Conservation (phyloP, 768 basidiomycete genomes). For the Xerocomellus amylosporus region DNA sequence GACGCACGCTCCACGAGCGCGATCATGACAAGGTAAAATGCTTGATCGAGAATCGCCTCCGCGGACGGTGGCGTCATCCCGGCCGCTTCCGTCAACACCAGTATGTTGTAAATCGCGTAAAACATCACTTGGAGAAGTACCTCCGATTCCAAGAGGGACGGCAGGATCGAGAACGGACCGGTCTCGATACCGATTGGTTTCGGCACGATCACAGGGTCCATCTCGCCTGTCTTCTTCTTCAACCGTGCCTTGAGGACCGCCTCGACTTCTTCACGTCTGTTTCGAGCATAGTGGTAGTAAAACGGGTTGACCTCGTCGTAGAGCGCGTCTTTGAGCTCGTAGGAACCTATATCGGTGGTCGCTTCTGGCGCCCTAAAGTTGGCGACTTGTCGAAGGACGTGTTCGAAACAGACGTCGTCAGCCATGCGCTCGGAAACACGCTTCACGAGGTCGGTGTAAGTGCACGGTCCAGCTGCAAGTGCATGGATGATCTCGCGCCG, state of each 20-base stretch:
- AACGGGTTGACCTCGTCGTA: slow-evolving; percentile 92
- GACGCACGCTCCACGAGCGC: slow-evolving; percentile 69
- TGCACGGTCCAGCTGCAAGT: slow-evolving; percentile 81
- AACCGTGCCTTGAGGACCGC: slow-evolving; percentile 62
- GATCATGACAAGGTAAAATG: slow-evolving; percentile 82
- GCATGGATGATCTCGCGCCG: slow-evolving; percentile 88
- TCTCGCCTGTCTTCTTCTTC: slow-evolving; percentile 59
- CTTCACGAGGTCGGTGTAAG: slow-evolving; percentile 89
- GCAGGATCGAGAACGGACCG: slow-evolving; percentile 69
- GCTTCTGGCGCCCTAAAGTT: slow-evolving; percentile 79
- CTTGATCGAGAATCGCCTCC: slow-evolving; percentile 89
- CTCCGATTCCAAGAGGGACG: slow-evolving; percentile 63
- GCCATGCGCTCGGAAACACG: slow-evolving; percentile 86
- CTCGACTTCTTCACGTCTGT: slow-evolving; percentile 91
- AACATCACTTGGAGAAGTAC: slow-evolving; percentile 80
- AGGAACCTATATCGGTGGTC: slow-evolving; percentile 76
- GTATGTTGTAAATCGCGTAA: slow-evolving; percentile 73
- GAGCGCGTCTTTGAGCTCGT: slow-evolving; percentile 79
- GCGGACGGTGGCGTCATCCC: slow-evolving; percentile 68
- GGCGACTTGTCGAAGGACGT: slow-evolving; percentile 73
- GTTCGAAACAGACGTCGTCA: slow-evolving; percentile 81
- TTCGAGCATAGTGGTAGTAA: slow-evolving; percentile 93
- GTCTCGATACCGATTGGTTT: slow-evolving; percentile 58
- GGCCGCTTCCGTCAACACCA: slow-evolving; percentile 58
- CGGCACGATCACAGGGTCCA: slow-evolving; percentile 75